These are phyloP conservation scores for Hortiboletus campestris DNA, from an alignment of 768 basidiomycete genomes.

Conservation along the genomic window DNA sequence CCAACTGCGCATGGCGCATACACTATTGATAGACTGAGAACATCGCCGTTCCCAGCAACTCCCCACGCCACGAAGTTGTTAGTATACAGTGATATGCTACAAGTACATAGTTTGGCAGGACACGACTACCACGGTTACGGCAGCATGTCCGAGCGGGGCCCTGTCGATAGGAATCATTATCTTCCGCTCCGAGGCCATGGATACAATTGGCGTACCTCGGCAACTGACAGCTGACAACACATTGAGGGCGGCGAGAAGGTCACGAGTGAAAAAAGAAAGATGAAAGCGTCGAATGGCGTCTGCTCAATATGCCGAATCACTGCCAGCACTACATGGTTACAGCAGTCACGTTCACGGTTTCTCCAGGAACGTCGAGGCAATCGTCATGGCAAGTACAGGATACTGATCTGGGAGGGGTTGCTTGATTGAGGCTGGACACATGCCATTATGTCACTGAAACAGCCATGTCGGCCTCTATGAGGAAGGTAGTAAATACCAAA, in stretches of 20 bases:
- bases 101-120: background rate
- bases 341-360: background rate
- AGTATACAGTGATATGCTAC: no score
- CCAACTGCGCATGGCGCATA: no score
- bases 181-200: background rate
- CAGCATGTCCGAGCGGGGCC: background rate
- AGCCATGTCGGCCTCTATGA: background rate
- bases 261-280: no score
- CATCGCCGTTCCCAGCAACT: background rate
- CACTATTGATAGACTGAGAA: no score
- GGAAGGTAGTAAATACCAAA: no score
- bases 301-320: background rate
- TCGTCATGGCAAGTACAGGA: background rate
- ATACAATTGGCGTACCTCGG: background rate
- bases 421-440: background rate
- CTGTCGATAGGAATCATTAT: background rate
- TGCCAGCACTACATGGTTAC: background rate
- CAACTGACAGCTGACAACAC: no score
- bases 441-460: background rate
- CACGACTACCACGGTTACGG: background rate
- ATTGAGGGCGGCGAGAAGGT: no score
- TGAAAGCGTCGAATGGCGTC: no score
- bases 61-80: no score
- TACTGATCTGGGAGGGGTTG: no score
- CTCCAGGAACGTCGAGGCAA: background rate